phyloP scores from a whole-genome alignment of 2,329 filamentous ascomycete species.

The Pseudocercospora crystallina region DNA sequence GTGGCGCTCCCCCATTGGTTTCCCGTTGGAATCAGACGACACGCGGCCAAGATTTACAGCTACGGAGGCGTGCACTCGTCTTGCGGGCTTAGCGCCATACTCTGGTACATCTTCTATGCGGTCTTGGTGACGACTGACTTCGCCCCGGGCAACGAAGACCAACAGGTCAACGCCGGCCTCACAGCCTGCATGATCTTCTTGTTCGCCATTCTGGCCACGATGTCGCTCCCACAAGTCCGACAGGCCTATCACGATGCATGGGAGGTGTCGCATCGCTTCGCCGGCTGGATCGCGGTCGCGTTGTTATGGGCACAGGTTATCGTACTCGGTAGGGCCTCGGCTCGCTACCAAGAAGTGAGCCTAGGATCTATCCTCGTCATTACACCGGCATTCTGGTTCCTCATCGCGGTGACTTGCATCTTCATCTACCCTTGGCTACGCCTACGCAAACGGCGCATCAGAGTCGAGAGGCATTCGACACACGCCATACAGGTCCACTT shows the following conservation, averaged over 20 bases:
- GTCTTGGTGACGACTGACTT: conserved; percentile 32
- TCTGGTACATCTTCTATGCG: conserved; percentile 48
- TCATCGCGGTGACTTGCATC: conserved; percentile 62
- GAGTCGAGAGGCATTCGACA: conserved; percentile 65
- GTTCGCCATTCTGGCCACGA: conserved; percentile 59
- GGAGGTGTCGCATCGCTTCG: conserved; percentile 70
- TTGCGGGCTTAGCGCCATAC: conserved; percentile 37
- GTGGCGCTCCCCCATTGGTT: conserved; percentile 33
- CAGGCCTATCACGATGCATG: conserved; percentile 66
- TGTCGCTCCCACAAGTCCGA: conserved; percentile 65
- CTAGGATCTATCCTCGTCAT: conserved; percentile 44
- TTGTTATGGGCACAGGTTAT: conserved; percentile 66
- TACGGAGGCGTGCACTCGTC: conserved; percentile 44
- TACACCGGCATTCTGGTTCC: conserved; percentile 65
- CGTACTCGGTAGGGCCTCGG: conserved; percentile 37
- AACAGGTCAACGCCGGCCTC: conserved; percentile 21
- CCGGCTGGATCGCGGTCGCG: conserved; percentile 66
- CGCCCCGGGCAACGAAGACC: conserved; percentile 7
- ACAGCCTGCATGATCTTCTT: conserved; percentile 60
- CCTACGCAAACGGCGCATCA: conserved; percentile 66
- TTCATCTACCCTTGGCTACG: conserved; percentile 72
- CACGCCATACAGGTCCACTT: conserved; percentile 74
- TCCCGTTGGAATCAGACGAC: conserved; percentile 37
- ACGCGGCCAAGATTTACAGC: conserved; percentile 42
- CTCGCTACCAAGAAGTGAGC: conserved; percentile 16